phyloP scores from a whole-genome alignment of 306 rosid species.

The Clitoria ternatea region DNA sequence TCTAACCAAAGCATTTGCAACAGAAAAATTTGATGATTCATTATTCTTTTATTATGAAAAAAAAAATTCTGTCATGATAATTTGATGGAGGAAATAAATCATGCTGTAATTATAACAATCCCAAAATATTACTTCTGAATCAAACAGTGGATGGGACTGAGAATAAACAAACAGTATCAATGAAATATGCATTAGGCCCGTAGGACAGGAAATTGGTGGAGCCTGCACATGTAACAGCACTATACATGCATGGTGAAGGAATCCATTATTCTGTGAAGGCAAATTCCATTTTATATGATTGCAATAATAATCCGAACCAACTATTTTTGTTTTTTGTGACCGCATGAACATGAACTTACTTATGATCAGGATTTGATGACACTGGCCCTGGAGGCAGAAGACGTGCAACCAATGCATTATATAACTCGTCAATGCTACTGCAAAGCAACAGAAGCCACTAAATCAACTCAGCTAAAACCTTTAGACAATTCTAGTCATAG shows the following conservation, averaged over 20 bases:
- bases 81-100: background rate
- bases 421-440: conserved; percentile 56
- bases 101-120: background rate
- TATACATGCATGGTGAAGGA: background rate
- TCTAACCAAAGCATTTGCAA: background rate
- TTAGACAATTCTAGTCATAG: background rate
- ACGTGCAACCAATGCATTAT: conserved; percentile 66
- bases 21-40: background rate
- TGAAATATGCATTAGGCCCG: background rate
- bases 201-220: background rate
- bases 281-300: background rate
- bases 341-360: conserved; percentile 47
- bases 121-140: conserved; percentile 5
- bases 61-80: background rate
- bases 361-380: conserved; percentile 48
- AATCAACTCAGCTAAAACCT: background rate
- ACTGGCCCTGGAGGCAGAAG: conserved; percentile 49
- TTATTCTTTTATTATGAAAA: background rate
- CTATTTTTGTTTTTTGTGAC: conserved; percentile 5
- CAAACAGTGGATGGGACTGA: background rate
- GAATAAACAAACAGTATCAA: background rate
- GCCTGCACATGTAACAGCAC: background rate
- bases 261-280: background rate
- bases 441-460: conserved; percentile 25
- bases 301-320: conserved; percentile 10